Evolutionary conservation across 2,329 filamentous ascomycete genomes (phyloP), one percentile per base, ranked within the genome.

Genomic region (Pseudogymnoascus sp.): DNA sequence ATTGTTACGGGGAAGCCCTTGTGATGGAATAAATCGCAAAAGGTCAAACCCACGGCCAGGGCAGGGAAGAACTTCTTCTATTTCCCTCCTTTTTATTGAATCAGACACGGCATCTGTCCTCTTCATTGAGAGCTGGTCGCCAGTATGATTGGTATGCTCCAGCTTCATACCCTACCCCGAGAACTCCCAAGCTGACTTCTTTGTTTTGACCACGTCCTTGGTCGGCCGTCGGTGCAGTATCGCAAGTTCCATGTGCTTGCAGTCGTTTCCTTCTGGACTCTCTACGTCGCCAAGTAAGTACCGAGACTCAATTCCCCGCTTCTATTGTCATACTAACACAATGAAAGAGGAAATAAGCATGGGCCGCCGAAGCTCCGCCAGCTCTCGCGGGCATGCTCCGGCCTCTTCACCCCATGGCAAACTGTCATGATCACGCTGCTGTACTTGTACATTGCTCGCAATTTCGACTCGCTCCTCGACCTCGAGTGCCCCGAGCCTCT

Each of bases 401-500:
- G 79, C 59, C 82, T 83, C 63, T 79, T 97, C 63, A 96, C 92
- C 5, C 81, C 88, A 68, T 97, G 94, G 92, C 94, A 96, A 75
- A 90, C 88, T 1, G 82, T 96, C 29, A 86, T 95, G 66, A 78
- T 93, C 55, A 95, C 92, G 45, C 87, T 97, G 75, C 83, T 97
- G 59, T 95, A 92, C 75, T 85, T 97, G 63, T 99, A 99, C 72
- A 82, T 92, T 35, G 87, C 89, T 33, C 89, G 92, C 63, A 97
- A 99, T 76, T 95, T 99, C 69, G 92, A 90, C 72, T 95, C 95
- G 66, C 84, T 99, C 4, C 83, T 96, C 63, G 90, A 92, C 3
- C 84, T 99, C 60, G 92, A 96, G 68, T 92, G 88, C 67, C 93
- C 94, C 3, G 94, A 99, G 70, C 94, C 94, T 18, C 82, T 99